phyloP scores from a whole-genome alignment of 2,329 filamentous ascomycete species.

The Aspergillus floridensis region DNA sequence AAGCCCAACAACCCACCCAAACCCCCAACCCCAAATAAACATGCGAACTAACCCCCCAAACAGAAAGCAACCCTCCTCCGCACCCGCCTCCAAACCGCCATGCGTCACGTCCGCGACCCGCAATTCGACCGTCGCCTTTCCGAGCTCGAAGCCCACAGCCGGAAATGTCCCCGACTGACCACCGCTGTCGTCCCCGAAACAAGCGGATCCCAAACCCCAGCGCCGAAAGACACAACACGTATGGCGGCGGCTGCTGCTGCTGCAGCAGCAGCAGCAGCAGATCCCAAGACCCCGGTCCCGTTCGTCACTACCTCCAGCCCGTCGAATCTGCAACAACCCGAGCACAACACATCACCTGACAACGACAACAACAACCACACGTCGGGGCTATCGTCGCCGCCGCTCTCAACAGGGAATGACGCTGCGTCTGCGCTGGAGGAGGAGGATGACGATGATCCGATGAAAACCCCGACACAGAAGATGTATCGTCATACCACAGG shows the following conservation, averaged over 20 bases:
- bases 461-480: constrained; percentile 23
- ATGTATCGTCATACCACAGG: constrained; percentile 1
- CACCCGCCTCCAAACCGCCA: constrained; percentile 39
- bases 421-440: constrained; percentile 6
- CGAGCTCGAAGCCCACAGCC: constrained; percentile 41
- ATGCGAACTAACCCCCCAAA: constrained; percentile 12
- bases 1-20: too few relatives aligned
- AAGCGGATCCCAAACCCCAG: neutral
- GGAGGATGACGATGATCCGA: constrained; percentile 17
- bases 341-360: constrained; percentile 11
- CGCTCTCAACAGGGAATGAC: constrained; percentile 13
- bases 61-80: constrained; percentile 43
- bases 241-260: too few relatives aligned
- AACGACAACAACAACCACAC: neutral
- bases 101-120: constrained; percentile 38
- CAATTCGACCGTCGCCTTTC: constrained; percentile 42
- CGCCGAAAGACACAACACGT: neutral
- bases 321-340: constrained; percentile 17
- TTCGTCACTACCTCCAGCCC: neutral
- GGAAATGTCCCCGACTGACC: constrained; percentile 31
- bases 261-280: neutral
- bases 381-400: constrained; percentile 19
- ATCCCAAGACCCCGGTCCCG: neutral
- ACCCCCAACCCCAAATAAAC: neutral
- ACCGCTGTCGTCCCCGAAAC: too few relatives aligned